These are phyloP conservation scores for Paramarasmius palmivorus DNA, from an alignment of 1,284 basidiomycete species.

Conservation along the genomic window DNA sequence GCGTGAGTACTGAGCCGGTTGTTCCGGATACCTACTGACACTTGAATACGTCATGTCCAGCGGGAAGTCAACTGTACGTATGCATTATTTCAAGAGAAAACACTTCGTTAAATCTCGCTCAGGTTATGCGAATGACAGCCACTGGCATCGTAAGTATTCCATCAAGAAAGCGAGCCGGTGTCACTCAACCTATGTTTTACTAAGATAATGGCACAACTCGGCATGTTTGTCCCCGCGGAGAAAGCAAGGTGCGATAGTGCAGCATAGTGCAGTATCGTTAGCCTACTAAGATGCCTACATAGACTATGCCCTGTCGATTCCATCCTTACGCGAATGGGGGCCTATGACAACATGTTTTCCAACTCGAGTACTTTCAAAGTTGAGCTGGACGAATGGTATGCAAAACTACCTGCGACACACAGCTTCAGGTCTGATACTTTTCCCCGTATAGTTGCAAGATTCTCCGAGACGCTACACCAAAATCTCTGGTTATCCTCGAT, in stretches of 20 bases:
- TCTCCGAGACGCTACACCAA: slow-evolving; percentile 86
- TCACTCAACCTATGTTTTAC: not conserved
- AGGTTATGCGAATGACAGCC: slow-evolving; percentile 96
- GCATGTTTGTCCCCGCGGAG: slow-evolving; percentile 94
- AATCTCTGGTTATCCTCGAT: slow-evolving; percentile 92
- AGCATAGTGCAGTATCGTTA: not conserved
- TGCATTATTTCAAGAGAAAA: not conserved
- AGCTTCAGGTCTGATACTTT: not conserved
- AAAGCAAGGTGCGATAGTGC: slow-evolving; percentile 62
- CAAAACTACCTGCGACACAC: not conserved
- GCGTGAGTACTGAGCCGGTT: slow-evolving; percentile 50
- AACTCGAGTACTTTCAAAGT: slow-evolving; percentile 96
- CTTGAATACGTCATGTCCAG: slow-evolving; percentile 34
- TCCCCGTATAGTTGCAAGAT: slow-evolving; percentile 75
- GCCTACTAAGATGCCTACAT: not conserved
- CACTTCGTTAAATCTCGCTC: slow-evolving; percentile 10
- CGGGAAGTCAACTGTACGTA: slow-evolving; percentile 80
- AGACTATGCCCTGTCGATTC: slow-evolving; percentile 90
- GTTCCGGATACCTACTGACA: not conserved
- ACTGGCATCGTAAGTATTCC: slow-evolving; percentile 72
- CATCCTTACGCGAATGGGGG: slow-evolving; percentile 98
- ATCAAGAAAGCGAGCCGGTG: too few species aligned
- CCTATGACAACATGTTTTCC: slow-evolving; percentile 97
- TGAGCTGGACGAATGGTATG: slow-evolving; percentile 91
- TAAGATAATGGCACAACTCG: slow-evolving; percentile 94